Conservation (phyloP, 805 yeast genomes). For the Scheffersomyces amazonensis region DNA sequence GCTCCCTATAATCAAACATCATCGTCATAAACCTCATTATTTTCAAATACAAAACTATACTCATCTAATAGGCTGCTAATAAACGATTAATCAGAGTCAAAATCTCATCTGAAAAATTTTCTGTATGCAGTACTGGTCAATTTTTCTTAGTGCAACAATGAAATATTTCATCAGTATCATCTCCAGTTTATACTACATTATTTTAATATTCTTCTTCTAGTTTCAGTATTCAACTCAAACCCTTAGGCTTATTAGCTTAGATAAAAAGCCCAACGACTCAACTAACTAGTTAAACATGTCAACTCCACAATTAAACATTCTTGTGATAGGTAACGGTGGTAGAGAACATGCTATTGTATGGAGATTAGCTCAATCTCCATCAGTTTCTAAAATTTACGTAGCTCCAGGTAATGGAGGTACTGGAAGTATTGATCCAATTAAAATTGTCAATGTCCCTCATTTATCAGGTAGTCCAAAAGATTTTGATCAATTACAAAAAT, state of each 20-base stretch:
- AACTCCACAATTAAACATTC: constrained; percentile 47
- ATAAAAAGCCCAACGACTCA: too few species aligned
- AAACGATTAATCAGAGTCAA: too few species aligned
- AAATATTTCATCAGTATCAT: too few species aligned
- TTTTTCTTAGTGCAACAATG: too few species aligned
- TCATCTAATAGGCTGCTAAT: too few species aligned
- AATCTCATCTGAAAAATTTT: too few species aligned
- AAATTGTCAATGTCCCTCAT: constrained; percentile 64
- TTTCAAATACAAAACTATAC: too few species aligned
- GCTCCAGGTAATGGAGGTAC: constrained; percentile 99
- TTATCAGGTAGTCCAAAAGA: constrained; percentile 65
- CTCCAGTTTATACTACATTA: too few species aligned
- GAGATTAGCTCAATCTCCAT: constrained; percentile 78
- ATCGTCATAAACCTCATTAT: too few species aligned
- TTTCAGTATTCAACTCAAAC: neutral
- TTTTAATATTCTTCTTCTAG: neutral
- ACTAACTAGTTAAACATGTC: constrained; percentile 7
- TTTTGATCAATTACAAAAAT: constrained; percentile 66
- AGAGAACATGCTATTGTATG: constrained; percentile 97
- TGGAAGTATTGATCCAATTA: constrained; percentile 44
- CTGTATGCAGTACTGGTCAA: too few species aligned
- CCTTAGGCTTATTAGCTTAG: too few species aligned
- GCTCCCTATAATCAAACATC: too few species aligned
- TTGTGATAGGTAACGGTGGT: constrained; percentile 96
- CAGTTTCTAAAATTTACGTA: constrained; percentile 72